phyloP scores from a whole-genome alignment of 352 stramenopile genomes.

The Aphanomyces invadans region DNA sequence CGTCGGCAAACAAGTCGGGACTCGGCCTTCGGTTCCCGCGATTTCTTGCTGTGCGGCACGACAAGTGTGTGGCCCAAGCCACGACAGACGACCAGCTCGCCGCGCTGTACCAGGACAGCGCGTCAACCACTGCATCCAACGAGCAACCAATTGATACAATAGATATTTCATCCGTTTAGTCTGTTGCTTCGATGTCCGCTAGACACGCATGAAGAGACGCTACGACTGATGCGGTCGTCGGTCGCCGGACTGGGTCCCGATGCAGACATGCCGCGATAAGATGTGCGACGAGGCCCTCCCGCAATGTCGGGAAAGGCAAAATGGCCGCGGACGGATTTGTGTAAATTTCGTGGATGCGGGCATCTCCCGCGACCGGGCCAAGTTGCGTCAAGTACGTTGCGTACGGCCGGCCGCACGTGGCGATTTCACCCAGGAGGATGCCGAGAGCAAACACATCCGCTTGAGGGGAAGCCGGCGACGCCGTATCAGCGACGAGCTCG shows the following conservation, averaged over 20 bases:
- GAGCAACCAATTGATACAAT: too few species aligned
- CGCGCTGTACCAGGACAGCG: conserved; percentile 31
- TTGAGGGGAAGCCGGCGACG: not conserved
- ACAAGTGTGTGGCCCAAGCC: conserved; percentile 94
- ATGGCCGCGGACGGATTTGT: not conserved
- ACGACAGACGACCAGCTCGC: conserved; percentile 93
- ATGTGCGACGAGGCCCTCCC: not conserved
- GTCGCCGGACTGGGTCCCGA: not conserved
- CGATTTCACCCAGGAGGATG: conserved; percentile 12
- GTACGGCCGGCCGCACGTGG: conserved; percentile 1
- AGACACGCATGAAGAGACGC: not conserved
- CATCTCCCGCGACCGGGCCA: conserved; percentile 3
- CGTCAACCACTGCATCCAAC: too few species aligned
- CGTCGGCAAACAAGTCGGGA: conserved; percentile 60
- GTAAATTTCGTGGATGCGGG: conserved; percentile 10
- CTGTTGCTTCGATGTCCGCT: not conserved
- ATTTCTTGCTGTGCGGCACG: conserved; percentile 91
- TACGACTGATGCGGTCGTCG: not conserved
- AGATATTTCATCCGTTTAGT: not conserved
- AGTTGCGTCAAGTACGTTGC: not conserved
- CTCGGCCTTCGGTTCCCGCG: conserved; percentile 98
- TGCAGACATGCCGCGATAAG: conserved; percentile 7
- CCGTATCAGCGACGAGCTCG: not conserved
- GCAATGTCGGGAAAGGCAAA: not conserved
- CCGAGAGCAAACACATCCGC: conserved; percentile 15